Evolutionary conservation across 768 basidiomycete species (phyloP).

Genomic region (Boletus edulis): DNA sequence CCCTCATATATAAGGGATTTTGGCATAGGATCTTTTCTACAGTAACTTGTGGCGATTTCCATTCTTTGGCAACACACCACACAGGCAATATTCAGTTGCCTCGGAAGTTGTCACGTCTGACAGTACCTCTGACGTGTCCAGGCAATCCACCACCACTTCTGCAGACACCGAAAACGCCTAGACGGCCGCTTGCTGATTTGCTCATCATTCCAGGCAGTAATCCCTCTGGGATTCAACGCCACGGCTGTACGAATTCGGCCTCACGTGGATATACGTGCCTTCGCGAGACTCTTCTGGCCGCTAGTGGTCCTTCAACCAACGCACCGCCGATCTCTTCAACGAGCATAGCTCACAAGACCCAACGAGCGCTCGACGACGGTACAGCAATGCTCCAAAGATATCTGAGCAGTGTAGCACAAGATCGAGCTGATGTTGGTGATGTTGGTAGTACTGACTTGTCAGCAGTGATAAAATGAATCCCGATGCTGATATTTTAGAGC

Average conservation of each 20-base stretch:
- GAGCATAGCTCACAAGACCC: not conserved
- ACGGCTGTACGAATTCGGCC: not conserved
- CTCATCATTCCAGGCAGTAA: not conserved
- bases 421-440: too few species aligned
- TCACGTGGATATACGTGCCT: conserved; percentile 13
- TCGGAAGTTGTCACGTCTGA: conserved; percentile 12
- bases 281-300: not conserved
- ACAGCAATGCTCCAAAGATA: too few species aligned
- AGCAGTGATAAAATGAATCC: too few species aligned
- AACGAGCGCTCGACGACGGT: not conserved
- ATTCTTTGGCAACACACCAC: not conserved
- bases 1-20: too few species aligned
- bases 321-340: not conserved
- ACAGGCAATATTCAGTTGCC: not conserved
- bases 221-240: not conserved
- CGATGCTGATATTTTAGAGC: too few species aligned
- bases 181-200: conserved; percentile 22
- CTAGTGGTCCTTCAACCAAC: not conserved
- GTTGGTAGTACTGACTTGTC: too few species aligned
- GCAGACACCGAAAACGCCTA: conserved; percentile 13
- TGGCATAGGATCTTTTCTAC: too few species aligned
- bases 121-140: not conserved
- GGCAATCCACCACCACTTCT: not conserved
- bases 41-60: too few species aligned
- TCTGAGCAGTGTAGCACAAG: too few species aligned